Evolutionary conservation across 306 rosid genomes (phyloP), one percentile per base, ranked within the genome.

Genomic region (Carpinus viminea): DNA sequence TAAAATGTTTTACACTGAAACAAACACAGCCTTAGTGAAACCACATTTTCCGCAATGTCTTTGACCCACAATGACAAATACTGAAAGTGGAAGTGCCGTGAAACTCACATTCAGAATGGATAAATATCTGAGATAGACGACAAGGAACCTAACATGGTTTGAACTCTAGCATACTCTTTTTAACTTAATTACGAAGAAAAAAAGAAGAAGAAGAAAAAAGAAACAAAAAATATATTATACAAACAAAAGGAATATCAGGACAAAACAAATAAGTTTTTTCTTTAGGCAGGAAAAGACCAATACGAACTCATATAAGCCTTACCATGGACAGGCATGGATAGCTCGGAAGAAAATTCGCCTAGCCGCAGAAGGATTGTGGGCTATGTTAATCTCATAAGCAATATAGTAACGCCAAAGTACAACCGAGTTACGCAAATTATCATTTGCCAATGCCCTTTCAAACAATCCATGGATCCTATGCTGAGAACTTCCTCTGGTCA

Each of bases 261-360:
- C 48, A 15, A 28, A 73, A 36, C 45, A 36, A 10, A 66, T 5
- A 17, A 17, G 6, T 7, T 3, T 74, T 52, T 41, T 46, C 43
- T 13, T 17, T 6, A 74, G 74, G 31, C 52, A 53, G 51, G 41
- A 31, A 51, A 68, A 65, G 72, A 66, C 26, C 76, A 31, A 48
- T 61, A 68, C 21, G 8, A 66, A 24, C n/a, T 62, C 53, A 36
- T 46, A 21, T 66, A 59, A 52, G 41, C 71, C 91, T 89, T 81
- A 95, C 98, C 98, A 92, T 21, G 98, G 98, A 77, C 98, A 95
- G 51, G 98, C 89, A 89, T 95, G 98, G 68, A 95, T 92, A 50
- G 98, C 98, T 45, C 98, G 92, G 79, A 95, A 95, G 89, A 92
- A 95, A 50, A 91, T 81, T 48, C 98, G 92, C 71, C 89, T 85